These are phyloP conservation scores for Coemansia sp. DNA, from an alignment of 192 early-diverging fungal species.

Conservation along the genomic window DNA sequence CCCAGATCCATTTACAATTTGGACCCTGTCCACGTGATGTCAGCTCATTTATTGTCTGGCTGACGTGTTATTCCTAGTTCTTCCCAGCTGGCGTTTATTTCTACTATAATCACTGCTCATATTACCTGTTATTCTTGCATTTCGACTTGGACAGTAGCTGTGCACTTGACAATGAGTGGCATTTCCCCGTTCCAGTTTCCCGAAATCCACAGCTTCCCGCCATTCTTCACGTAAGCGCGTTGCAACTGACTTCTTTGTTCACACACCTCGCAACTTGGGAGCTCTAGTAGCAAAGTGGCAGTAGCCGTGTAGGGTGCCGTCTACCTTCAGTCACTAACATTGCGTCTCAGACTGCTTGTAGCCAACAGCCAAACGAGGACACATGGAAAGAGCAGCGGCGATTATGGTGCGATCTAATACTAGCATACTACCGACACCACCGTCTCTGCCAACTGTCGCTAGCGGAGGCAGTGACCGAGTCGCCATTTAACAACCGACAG, in stretches of 20 bases:
- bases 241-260: neutral
- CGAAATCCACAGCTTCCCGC: constrained; percentile 84
- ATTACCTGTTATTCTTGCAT: neutral
- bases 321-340: neutral
- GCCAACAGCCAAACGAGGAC: constrained; percentile 73
- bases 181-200: constrained; percentile 67
- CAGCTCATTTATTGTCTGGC: neutral
- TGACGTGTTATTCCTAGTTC: neutral
- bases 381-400: constrained; percentile 81
- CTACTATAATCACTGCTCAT: neutral
- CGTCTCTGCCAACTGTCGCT: constrained; percentile 65
- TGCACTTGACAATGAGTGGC: neutral
- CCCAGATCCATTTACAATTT: no score
- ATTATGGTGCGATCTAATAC: constrained; percentile 78
- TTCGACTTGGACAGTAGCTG: neutral
- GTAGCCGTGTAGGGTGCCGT: no score
- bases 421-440: constrained; percentile 67
- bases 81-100: neutral
- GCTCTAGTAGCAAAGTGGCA: neutral
- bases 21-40: neutral
- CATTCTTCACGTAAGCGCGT: constrained; percentile 81
- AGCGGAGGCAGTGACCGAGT: constrained; percentile 55
- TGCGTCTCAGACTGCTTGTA: constrained; percentile 18
- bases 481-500: constrained; percentile 68
- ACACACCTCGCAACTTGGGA: neutral